phyloP scores from a whole-genome alignment of 805 yeast species.

The Martiniozyma abietophila region DNA sequence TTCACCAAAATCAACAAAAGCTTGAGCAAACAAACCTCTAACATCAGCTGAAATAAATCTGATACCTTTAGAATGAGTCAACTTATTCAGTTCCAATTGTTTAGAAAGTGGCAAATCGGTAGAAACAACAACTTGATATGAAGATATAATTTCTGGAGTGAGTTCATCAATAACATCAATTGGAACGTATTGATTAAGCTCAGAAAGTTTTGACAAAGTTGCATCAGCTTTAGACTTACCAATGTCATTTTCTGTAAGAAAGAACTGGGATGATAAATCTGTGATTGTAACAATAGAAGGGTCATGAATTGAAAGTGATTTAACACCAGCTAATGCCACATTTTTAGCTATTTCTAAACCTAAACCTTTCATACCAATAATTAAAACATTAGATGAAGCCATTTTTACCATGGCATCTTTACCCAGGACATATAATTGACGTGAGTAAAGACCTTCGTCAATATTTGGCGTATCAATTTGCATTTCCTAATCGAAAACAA shows the following conservation, averaged over 20 bases:
- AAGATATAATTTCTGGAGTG: conserved; percentile 40
- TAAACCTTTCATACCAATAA: conserved; percentile 84
- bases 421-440: conserved; percentile 94
- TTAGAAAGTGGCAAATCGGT: conserved; percentile 66
- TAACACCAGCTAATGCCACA: conserved; percentile 95
- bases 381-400: conserved; percentile 88
- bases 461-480: conserved; percentile 44
- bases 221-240: conserved; percentile 73
- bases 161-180: conserved; percentile 55
- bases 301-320: conserved; percentile 78
- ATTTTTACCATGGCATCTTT: conserved; percentile 97
- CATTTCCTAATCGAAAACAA: no score
- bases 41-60: conserved; percentile 76
- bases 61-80: conserved; percentile 64
- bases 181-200: conserved; percentile 87
- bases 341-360: conserved; percentile 97
- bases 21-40: conserved; percentile 80
- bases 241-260: conserved; percentile 58
- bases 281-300: conserved; percentile 55
- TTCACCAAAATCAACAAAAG: conserved; percentile 86
- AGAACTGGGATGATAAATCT: conserved; percentile 88
- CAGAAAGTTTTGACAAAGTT: conserved; percentile 60
- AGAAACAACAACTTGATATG: conserved; percentile 77
- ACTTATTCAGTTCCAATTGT: conserved; percentile 64
- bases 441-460: conserved; percentile 91